Conservation (phyloP, 768 basidiomycete species). For the Boletus pseudopeckii region DNA sequence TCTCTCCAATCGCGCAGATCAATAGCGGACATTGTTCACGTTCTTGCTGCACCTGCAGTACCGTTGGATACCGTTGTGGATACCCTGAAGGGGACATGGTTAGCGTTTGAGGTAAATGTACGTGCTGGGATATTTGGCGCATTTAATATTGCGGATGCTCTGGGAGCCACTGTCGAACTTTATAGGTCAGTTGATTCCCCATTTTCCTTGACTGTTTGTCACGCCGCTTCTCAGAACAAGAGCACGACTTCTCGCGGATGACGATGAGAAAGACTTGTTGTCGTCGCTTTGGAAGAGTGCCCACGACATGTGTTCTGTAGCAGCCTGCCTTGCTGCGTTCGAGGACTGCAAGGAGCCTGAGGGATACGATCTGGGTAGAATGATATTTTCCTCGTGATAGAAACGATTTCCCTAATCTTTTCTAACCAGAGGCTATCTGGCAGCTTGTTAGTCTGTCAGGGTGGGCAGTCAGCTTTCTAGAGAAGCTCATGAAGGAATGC, state of each 20-base stretch:
- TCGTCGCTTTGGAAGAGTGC: slow-evolving; percentile 55
- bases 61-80: slow-evolving; percentile 43
- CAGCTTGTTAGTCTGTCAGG: slow-evolving; percentile 58
- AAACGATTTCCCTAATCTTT: slow-evolving; percentile 4
- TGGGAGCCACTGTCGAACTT: slow-evolving; percentile 44
- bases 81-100: slow-evolving; percentile 45
- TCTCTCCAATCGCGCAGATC: slow-evolving; percentile 52
- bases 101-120: slow-evolving; percentile 41
- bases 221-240: slow-evolving; percentile 29
- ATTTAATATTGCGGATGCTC: slow-evolving; percentile 45
- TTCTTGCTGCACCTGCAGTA: slow-evolving; percentile 43
- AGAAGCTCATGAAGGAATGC: slow-evolving; percentile 57
- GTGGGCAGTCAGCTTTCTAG: slow-evolving; percentile 62
- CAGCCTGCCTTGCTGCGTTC: slow-evolving; percentile 60
- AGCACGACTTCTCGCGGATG: slow-evolving; percentile 25
- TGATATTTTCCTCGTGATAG: background rate
- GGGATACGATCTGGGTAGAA: slow-evolving; percentile 59
- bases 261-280: slow-evolving; percentile 39
- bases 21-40: slow-evolving; percentile 59
- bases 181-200: slow-evolving; percentile 28
- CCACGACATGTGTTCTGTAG: slow-evolving; percentile 64
- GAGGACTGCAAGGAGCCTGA: slow-evolving; percentile 61
- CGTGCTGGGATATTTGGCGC: slow-evolving; percentile 38
- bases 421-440: slow-evolving; percentile 62
- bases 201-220: slow-evolving; percentile 1